Percentiles rank a stretch among this genome's conserved stretches.
phyloP scores from a whole-genome alignment of 2,329 filamentous ascomycete species.

The Verruconis gallopava region DNA sequence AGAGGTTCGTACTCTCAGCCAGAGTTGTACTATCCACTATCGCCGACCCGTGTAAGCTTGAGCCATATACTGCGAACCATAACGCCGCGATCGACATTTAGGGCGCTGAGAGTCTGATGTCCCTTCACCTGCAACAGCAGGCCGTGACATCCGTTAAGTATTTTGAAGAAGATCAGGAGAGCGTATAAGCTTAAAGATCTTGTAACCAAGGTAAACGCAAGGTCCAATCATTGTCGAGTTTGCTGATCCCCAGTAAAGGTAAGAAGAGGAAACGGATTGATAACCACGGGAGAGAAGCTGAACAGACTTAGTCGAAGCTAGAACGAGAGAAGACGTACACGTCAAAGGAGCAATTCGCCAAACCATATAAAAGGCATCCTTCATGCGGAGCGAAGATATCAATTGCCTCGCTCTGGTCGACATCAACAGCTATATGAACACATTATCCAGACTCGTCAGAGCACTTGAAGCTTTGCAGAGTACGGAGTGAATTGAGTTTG shows the following conservation, averaged over 20 bases:
- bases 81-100: constrained; percentile 12
- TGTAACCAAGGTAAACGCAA: constrained; percentile 11
- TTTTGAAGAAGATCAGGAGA: constrained; percentile 14
- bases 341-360: too few species aligned
- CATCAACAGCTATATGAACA: too few species aligned
- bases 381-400: constrained; percentile 12
- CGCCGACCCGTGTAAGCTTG: constrained; percentile 11
- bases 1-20: constrained; percentile 13
- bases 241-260: constrained; percentile 10
- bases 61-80: constrained; percentile 12
- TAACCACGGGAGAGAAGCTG: constrained; percentile 9
- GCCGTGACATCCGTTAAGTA: constrained; percentile 12
- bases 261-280: constrained; percentile 11
- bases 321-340: too few species aligned
- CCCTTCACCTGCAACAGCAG: constrained; percentile 12
- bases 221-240: constrained; percentile 10
- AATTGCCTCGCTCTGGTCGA: constrained; percentile 10
- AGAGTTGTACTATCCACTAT: constrained; percentile 11
- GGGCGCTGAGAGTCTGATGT: constrained; percentile 13
- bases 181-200: constrained; percentile 11
- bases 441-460: constrained; percentile 10
- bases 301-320: too few species aligned
- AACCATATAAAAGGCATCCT: constrained; percentile 11
- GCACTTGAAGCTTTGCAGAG: constrained; percentile 10
- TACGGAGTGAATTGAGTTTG: constrained; percentile 9